A percentile compares a stretch with the other conserved stretches of the same genome.
Conservation (phyloP, 2,329 filamentous ascomycete genomes). For the Fusarium sp. region DNA sequence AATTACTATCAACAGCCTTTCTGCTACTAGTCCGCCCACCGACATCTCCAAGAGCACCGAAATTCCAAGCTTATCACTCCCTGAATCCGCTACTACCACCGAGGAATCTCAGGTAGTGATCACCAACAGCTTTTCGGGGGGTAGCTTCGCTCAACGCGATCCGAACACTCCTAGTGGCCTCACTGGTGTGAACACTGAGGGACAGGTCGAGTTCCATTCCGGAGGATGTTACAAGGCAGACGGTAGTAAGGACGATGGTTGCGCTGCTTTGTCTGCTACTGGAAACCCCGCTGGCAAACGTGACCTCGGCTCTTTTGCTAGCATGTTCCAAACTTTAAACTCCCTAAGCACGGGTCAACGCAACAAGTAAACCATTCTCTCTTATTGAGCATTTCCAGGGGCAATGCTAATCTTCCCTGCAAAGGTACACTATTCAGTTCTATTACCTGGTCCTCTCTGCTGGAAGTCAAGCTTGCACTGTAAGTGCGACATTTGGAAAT, state of each 20-base stretch:
- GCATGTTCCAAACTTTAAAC: constrained; percentile 10
- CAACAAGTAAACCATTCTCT: background rate
- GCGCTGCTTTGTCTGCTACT: constrained; percentile 12
- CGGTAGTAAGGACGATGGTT: constrained; percentile 14
- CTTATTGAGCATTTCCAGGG: too few species aligned
- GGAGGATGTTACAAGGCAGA: constrained; percentile 21
- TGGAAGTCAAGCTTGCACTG: background rate
- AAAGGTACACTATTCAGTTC: constrained; percentile 21
- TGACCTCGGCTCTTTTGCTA: background rate
- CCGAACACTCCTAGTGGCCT: background rate
- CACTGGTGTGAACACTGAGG: background rate
- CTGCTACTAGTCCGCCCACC: background rate
- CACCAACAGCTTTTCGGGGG: background rate
- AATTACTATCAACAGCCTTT: background rate
- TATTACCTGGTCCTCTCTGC: constrained; percentile 1
- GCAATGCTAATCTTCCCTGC: too few species aligned
- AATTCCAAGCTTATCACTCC: too few species aligned
- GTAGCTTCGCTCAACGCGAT: background rate
- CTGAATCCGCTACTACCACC: background rate
- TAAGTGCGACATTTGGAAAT: background rate
- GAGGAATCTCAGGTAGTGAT: background rate
- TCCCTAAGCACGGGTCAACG: background rate
- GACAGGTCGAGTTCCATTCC: background rate
- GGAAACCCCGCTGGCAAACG: constrained; percentile 5
- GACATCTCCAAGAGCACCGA: too few species aligned